These are phyloP conservation scores for Sporothrix sp. DNA, from an alignment of 2,329 filamentous ascomycete species.

Conservation along the genomic window DNA sequence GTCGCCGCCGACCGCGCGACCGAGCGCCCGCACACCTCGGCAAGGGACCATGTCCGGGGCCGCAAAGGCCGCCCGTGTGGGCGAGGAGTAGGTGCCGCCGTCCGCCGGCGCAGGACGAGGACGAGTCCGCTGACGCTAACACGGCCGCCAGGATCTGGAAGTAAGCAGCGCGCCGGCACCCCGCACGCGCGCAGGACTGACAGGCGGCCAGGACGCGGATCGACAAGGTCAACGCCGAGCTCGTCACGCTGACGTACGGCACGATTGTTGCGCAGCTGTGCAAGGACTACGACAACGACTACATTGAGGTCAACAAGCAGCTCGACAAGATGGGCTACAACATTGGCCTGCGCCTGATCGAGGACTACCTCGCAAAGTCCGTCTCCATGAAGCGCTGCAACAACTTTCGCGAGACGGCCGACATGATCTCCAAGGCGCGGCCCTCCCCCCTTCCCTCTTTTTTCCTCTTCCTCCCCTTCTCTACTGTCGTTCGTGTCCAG, in stretches of 20 bases:
- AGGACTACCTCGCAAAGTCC: slow-evolving; percentile 95
- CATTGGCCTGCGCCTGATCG: slow-evolving; percentile 88
- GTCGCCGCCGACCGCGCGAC: neutral
- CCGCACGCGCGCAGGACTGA: neutral
- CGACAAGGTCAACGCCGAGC: slow-evolving; percentile 95
- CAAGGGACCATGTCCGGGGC: slow-evolving; percentile 42
- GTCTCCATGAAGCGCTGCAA: slow-evolving; percentile 79
- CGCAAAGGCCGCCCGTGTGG: slow-evolving; percentile 50
- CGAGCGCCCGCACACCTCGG: neutral
- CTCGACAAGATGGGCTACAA: slow-evolving; percentile 99
- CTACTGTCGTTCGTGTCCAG: neutral
- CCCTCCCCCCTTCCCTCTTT: neutral
- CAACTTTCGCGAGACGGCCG: slow-evolving; percentile 92
- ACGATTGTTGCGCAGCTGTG: slow-evolving; percentile 95
- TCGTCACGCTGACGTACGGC: slow-evolving; percentile 94
- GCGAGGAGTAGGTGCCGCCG: slow-evolving; percentile 46
- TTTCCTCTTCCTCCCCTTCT: neutral
- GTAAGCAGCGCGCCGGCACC: slow-evolving; percentile 44
- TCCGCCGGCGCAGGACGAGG: fast-evolving
- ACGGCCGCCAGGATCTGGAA: slow-evolving; percentile 67
- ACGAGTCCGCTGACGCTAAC: neutral
- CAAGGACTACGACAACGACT: slow-evolving; percentile 92
- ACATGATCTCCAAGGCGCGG: slow-evolving; percentile 72
- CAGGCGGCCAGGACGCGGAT: slow-evolving; percentile 62
- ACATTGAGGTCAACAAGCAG: slow-evolving; percentile 92